Percentiles rank a stretch among this genome's conserved stretches.
Conservation (phyloP, 768 basidiomycete genomes). For the Rhodotorula diobovata region DNA sequence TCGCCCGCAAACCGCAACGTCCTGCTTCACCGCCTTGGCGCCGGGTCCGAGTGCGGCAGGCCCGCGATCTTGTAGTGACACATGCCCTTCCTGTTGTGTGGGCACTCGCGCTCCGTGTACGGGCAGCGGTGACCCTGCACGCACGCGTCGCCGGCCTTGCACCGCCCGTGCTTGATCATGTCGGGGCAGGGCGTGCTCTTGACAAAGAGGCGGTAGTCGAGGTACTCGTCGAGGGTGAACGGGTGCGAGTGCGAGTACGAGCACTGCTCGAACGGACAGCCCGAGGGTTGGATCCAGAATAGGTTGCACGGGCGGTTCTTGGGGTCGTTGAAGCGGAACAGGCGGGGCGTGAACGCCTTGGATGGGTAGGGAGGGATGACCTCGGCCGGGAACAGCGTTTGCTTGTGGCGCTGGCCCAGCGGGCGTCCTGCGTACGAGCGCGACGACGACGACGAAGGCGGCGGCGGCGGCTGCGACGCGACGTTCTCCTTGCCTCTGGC, state of each 20-base stretch:
- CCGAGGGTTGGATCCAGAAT: not conserved
- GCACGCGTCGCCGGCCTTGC: not conserved
- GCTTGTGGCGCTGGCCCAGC: too few relatives aligned
- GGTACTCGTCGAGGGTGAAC: not conserved
- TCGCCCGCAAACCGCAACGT: too few relatives aligned
- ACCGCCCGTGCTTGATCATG: not conserved
- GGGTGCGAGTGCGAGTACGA: not conserved
- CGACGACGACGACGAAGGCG: too few relatives aligned
- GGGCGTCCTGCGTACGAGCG: too few relatives aligned
- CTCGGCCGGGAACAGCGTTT: not conserved
- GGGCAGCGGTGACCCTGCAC: not conserved
- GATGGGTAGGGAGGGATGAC: not conserved
- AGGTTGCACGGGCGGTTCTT: not conserved
- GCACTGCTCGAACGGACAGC: not conserved
- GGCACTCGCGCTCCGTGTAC: not conserved
- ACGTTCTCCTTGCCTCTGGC: too few relatives aligned
- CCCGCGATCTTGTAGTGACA: not conserved
- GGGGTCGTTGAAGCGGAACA: not conserved
- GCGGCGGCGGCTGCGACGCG: too few relatives aligned
- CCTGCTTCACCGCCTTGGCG: too few relatives aligned
- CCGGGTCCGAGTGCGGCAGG: not conserved
- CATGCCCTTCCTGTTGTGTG: not conserved
- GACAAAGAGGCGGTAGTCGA: not conserved
- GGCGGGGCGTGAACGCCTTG: not conserved
- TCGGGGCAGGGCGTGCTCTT: not conserved